These are phyloP conservation scores for Vigna mungo DNA, from an alignment of 306 rosid species.

Conservation along the genomic window DNA sequence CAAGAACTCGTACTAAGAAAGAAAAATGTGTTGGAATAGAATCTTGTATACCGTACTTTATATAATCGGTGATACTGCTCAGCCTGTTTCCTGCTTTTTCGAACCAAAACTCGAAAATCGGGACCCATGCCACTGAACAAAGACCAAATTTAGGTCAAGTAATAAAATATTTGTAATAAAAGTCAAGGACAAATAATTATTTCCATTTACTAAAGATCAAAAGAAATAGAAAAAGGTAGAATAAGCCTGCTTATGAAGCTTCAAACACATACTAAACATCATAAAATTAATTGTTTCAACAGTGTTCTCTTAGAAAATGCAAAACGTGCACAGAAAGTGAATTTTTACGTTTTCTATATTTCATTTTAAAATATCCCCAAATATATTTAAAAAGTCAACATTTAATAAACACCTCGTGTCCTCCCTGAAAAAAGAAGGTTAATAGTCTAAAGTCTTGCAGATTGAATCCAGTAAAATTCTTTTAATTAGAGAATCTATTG, in stretches of 20 bases:
- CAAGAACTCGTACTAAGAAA: background rate
- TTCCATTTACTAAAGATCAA: constrained; percentile 5
- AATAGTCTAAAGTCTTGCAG: background rate
- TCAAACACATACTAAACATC: constrained; percentile 16
- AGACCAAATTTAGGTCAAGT: constrained; percentile 37
- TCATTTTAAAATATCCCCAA: background rate
- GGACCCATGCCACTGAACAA: constrained; percentile 95
- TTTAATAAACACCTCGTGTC: background rate
- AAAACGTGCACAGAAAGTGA: background rate
- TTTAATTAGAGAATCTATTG: constrained; percentile 6
- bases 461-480: constrained; percentile 5
- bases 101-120: constrained; percentile 92
- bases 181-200: constrained; percentile 17
- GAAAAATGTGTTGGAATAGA: constrained; percentile 22
- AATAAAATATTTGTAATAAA: background rate
- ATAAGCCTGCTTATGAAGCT: constrained; percentile 9
- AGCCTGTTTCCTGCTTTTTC: constrained; percentile 97
- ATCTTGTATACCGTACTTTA: constrained; percentile 57
- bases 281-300: constrained; percentile 16
- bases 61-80: constrained; percentile 90
- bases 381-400: constrained; percentile 6
- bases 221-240: constrained; percentile 17
- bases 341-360: background rate
- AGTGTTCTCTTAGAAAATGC: background rate
- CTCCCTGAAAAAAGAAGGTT: background rate